These are phyloP conservation scores for Tetrahymena borealis DNA, from an alignment of 73 alveolate species.

Conservation along the genomic window DNA sequence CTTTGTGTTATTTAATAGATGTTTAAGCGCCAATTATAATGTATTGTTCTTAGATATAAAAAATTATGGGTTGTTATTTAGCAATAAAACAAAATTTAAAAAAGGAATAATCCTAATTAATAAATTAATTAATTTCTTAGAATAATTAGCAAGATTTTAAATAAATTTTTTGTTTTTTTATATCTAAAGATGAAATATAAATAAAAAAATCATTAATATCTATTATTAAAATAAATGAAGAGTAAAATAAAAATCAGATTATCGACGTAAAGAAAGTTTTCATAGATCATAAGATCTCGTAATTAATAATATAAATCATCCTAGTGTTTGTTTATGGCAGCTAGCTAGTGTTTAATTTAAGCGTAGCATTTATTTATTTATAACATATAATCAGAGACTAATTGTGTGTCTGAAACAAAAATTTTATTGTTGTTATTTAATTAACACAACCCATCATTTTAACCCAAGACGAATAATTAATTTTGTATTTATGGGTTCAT, in stretches of 20 bases:
- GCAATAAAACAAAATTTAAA: background rate
- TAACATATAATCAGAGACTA: background rate
- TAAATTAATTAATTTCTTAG: background rate
- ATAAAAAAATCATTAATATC: too few relatives aligned
- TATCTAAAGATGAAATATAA: too few relatives aligned
- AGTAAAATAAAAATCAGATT: background rate
- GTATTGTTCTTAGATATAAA: background rate
- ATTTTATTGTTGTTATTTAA: background rate
- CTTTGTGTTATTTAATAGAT: background rate
- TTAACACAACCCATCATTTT: background rate
- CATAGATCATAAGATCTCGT: background rate
- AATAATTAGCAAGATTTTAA: too few relatives aligned
- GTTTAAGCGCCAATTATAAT: background rate
- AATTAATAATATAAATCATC: background rate
- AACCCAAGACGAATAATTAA: background rate
- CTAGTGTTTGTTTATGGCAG: background rate
- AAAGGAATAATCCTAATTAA: background rate
- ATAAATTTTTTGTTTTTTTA: too few relatives aligned
- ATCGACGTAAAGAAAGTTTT: background rate
- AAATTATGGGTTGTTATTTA: background rate
- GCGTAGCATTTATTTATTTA: too few relatives aligned
- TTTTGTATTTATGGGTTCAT: conserved; percentile 1
- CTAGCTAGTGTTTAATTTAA: too few relatives aligned
- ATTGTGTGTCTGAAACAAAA: background rate
- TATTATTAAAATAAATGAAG: background rate